Base-by-base conservation (phyloP, 371 early-diverging fungal genomes). In the Mucor lusitanicus region DNA sequence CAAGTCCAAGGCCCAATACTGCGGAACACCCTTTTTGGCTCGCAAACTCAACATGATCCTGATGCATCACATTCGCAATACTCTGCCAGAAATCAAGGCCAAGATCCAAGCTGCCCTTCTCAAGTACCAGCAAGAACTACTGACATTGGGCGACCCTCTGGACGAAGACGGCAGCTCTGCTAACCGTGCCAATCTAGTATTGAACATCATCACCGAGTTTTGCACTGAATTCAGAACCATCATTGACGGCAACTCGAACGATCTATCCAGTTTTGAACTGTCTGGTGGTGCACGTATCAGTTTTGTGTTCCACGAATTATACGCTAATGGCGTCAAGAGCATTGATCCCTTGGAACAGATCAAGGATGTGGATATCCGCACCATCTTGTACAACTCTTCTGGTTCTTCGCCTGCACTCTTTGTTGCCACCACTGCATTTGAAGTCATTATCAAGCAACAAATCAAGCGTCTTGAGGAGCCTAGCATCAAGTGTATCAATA, bases 251-350 rank as follows among this genome's bases (percentile, higher is more conserved):
- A 96, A 94, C 61, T 91, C 97, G 6, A 89, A 92, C 57, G 98
- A 98, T 58, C 82, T 97, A 32, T 89, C 96, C 3, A 89, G 93
- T 44, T 93, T 91, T 79, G 99, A 99, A 81, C 85, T 99, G 5
- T 90, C 94, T 30, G 99, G 99, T 65, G 99, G 99, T 71, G 99
- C 99, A 4, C 93, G 99, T 73, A 95, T 99, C 62, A 90, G 93
- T 70, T 99, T 95, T 88, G 98, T 99, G 48, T 97, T 99, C 82
- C 98, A 99, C 78, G 97, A 97, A 72, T 90, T 98, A 50, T 99
- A 90, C 74, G 84, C 93, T n/a, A 88, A 89, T 70, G 97, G 95
- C 48, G 88, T 99, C 71, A 93, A 94, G 62, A 82, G 87, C 27
- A 88, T 99, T 72, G 97, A 99, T 77, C 96, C 98, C 11, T 92